Evolutionary conservation across 73 alveolate genomes (phyloP), one percentile per base, ranked within the genome.

Genomic region (Effrenium voratum): DNA sequence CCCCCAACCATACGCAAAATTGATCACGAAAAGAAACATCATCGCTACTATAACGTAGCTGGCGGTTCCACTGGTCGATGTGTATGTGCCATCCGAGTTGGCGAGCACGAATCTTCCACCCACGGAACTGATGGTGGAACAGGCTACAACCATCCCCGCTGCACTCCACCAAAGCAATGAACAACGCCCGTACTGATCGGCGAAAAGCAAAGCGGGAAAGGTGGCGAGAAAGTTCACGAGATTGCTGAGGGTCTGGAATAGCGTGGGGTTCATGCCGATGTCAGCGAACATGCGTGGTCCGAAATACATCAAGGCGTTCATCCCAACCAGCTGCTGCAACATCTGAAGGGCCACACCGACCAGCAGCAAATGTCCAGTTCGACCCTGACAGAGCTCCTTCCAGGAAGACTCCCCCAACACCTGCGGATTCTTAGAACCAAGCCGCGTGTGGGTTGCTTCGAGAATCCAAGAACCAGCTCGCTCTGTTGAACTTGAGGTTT

Each of bases 1-100:
- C 2, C 97, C 97, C 97, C 97, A 90, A 40, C 97, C 87, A 36
- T 90, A 90, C 12, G 97, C 97, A 70, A 90, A 90, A 87, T 90
- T 90, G 72, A 70, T 24, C 6, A 90, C 79, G 81, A 90, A 90
- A 47, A 90, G 3, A 44, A 90, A 90, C 55, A 90, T 75, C 87
- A 68, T 68, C 30, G 57, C 50, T 19, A 70, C 97, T 26, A 90
- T 47, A 40, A 90, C 70, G 19, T 90, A 85, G 40, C 94, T 60
- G 43, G 66, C 94, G n/a, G 43, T 38, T 45, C 70, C 60, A 72
- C 40, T 28, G 43, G 55, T 70, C 60, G 73, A 50, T 43, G 41
- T 16, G n/a, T 36, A 70, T 2, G 60, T 90, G 30, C 44, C 84
- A 6, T 0, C 66, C 77, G 83, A 72, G n/a, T 49, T 45, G 75